phyloP scores from a whole-genome alignment of 1,139 yeast species.

The Taiozyma sp. region DNA sequence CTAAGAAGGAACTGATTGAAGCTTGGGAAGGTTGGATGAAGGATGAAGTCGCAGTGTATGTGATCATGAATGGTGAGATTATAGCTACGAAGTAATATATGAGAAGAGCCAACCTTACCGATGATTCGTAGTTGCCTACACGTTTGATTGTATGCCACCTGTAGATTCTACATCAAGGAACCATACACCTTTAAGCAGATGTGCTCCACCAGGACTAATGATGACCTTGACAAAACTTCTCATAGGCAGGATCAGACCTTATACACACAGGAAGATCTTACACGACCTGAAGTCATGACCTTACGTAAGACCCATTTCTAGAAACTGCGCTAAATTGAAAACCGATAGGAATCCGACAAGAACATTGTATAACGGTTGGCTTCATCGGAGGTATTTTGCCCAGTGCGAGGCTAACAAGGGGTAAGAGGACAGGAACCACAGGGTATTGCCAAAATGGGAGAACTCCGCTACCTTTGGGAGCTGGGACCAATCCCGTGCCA shows the following conservation, averaged over 20 bases:
- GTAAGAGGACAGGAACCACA: no score
- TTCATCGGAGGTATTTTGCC: background rate
- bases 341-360: background rate
- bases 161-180: no score
- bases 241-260: no score
- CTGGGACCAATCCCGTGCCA: no score
- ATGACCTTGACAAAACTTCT: no score
- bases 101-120: background rate
- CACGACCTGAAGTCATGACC: background rate
- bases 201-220: background rate
- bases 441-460: background rate
- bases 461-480: background rate
- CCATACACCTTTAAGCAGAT: no score
- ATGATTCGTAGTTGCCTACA: no score
- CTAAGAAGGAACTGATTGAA: background rate
- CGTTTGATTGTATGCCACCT: no score
- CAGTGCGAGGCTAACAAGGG: no score
- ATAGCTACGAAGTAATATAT: background rate
- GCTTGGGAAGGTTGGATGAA: background rate
- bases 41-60: background rate
- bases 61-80: background rate
- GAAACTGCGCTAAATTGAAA: no score
- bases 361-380: no score
- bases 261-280: background rate
- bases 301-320: background rate